These are phyloP conservation scores for Lolium rigidum DNA, from an alignment of 176 grass and related monocot genomes.

Conservation along the genomic window DNA sequence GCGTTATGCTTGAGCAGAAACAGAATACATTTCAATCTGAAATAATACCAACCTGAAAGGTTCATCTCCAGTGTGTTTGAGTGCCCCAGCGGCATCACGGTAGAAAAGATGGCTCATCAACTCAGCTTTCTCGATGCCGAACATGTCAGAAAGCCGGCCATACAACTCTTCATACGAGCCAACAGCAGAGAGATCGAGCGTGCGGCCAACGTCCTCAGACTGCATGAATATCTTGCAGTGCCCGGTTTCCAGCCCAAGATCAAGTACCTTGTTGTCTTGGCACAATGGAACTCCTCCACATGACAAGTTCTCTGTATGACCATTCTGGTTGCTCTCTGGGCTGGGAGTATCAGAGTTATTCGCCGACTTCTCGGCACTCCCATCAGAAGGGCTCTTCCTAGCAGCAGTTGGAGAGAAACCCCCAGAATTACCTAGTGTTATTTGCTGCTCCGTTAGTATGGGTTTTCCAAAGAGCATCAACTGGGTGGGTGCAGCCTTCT, in stretches of 20 bases:
- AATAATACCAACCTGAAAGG: conserved; percentile 82
- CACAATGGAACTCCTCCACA: conserved; percentile 32
- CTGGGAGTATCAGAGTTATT: conserved; percentile 52
- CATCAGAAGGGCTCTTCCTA: conserved; percentile 57
- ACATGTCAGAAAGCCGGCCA: conserved; percentile 82
- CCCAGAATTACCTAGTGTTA: conserved; percentile 55
- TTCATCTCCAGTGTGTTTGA: conserved; percentile 87
- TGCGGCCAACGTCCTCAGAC: conserved; percentile 89
- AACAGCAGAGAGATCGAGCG: conserved; percentile 77
- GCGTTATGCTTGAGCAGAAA: neutral
- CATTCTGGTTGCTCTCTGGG: conserved; percentile 53
- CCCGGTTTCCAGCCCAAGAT: conserved; percentile 67
- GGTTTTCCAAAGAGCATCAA: conserved; percentile 92
- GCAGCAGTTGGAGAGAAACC: conserved; percentile 27
- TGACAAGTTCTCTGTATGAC: conserved; percentile 34
- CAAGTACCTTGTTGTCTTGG: conserved; percentile 42
- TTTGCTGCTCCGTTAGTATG: conserved; percentile 89
- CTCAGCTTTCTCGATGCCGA: conserved; percentile 73
- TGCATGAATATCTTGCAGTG: conserved; percentile 99
- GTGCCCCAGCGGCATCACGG: conserved; percentile 69
- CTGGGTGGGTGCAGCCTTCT: conserved; percentile 51
- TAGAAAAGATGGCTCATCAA: conserved; percentile 89
- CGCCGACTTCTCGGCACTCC: conserved; percentile 43
- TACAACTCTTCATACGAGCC: conserved; percentile 88
- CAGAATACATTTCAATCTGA: conserved; percentile 12